These are phyloP conservation scores for Kurtzmaniella quercitrusa DNA, from an alignment of 1,139 yeast genomes.

Conservation along the genomic window DNA sequence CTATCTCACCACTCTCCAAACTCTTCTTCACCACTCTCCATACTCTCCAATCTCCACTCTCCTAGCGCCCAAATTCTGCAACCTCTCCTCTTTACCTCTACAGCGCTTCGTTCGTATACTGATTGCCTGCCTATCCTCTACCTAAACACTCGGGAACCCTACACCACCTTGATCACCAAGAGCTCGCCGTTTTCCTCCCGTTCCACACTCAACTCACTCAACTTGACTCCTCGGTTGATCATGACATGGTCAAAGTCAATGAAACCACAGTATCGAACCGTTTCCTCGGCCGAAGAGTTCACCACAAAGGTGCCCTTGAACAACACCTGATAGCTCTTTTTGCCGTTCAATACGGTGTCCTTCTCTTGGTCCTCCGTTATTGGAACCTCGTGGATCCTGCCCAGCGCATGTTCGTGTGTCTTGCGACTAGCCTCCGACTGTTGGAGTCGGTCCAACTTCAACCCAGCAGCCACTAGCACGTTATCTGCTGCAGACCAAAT, in stretches of 20 bases:
- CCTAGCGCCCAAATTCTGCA: no score
- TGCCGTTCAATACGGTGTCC: conserved; percentile 10
- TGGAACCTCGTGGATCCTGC: conserved; percentile 22
- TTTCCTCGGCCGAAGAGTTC: conserved; percentile 14
- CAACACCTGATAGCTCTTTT: conserved; percentile 19
- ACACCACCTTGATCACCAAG: not conserved
- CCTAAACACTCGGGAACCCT: no score
- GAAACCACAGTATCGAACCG: conserved; percentile 22
- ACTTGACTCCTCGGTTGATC: conserved; percentile 29
- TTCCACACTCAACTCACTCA: conserved; percentile 12
- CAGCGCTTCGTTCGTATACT: no score
- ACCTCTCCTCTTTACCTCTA: no score
- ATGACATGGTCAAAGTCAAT: conserved; percentile 30
- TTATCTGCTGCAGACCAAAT: conserved; percentile 17
- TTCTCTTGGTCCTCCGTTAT: conserved; percentile 8
- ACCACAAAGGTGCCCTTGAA: conserved; percentile 23
- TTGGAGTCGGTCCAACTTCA: conserved; percentile 22
- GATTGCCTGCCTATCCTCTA: no score
- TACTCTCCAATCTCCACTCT: no score
- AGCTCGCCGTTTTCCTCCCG: not conserved
- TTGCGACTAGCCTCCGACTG: conserved; percentile 18
- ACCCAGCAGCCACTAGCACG: conserved; percentile 20
- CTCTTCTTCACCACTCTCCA: no score
- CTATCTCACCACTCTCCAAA: no score
- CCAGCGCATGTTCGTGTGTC: conserved; percentile 22